phyloP scores from a whole-genome alignment of 345 rosid genomes.

The Camelina laxa region DNA sequence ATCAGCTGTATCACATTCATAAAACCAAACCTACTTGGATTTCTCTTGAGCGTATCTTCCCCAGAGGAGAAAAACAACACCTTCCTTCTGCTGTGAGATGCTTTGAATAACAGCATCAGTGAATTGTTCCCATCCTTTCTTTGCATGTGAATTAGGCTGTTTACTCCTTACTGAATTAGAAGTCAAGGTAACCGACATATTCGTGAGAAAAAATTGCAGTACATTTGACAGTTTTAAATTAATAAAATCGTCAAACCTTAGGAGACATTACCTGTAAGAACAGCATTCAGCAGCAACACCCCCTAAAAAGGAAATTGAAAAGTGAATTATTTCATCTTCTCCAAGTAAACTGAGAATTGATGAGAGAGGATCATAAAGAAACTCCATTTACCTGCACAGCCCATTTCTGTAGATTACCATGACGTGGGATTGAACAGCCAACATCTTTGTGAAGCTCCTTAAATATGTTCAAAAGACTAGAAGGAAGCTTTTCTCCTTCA shows the following conservation, averaged over 20 bases:
- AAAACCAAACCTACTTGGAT: conserved; percentile 58
- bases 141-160: conserved; percentile 95
- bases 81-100: conserved; percentile 81
- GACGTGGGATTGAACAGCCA: conserved; percentile 86
- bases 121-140: conserved; percentile 98
- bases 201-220: conserved; percentile 2
- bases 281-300: conserved; percentile 85
- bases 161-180: conserved; percentile 68
- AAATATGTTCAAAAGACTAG: conserved; percentile 84
- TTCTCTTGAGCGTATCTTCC: conserved; percentile 93
- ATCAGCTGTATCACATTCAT: conserved; percentile 4
- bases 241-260: neutral
- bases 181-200: conserved; percentile 6
- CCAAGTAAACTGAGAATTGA: conserved; percentile 4
- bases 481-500: conserved; percentile 74
- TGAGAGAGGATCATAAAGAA: conserved; percentile 23
- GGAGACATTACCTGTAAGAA: conserved; percentile 72
- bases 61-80: conserved; percentile 95
- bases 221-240: neutral
- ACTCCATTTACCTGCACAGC: conserved; percentile 69
- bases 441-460: conserved; percentile 88
- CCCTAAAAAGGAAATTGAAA: conserved; percentile 55
- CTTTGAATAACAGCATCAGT: conserved; percentile 87
- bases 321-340: conserved; percentile 20
- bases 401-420: conserved; percentile 89